A percentile compares a stretch with the other conserved stretches of the same genome.
Evolutionary conservation across 2,329 filamentous ascomycete species (phyloP).

Genomic region (Alternaria rosae): DNA sequence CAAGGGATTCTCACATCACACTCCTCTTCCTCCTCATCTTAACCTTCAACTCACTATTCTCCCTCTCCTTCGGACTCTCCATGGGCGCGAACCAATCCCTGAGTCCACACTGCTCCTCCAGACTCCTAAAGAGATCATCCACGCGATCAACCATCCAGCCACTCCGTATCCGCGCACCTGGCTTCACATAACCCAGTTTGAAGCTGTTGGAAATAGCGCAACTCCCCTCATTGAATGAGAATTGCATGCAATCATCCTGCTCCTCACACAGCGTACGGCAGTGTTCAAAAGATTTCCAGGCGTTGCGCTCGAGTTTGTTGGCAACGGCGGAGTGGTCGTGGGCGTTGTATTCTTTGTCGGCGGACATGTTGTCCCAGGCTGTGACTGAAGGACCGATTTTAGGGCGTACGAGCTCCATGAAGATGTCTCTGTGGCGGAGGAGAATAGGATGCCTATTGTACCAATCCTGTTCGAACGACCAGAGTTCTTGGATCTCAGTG

Average conservation of each 20-base stretch:
- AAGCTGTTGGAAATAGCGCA: slow-evolving; percentile 43
- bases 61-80: slow-evolving; percentile 21
- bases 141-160: slow-evolving; percentile 50
- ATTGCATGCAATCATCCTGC: slow-evolving; percentile 44
- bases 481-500: slow-evolving; percentile 47
- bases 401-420: slow-evolving; percentile 43
- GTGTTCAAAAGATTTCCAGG: slow-evolving; percentile 47
- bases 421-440: slow-evolving; percentile 49
- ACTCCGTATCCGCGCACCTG: slow-evolving; percentile 33
- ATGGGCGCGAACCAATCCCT: slow-evolving; percentile 45
- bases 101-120: slow-evolving; percentile 44
- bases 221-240: slow-evolving; percentile 43
- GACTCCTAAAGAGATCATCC: slow-evolving; percentile 39
- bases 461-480: slow-evolving; percentile 52
- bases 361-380: slow-evolving; percentile 49
- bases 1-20: background rate
- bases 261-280: slow-evolving; percentile 46
- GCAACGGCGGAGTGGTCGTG: slow-evolving; percentile 34
- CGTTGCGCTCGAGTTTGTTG: slow-evolving; percentile 39
- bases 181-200: slow-evolving; percentile 42
- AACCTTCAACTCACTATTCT: slow-evolving; percentile 26
- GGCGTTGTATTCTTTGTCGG: slow-evolving; percentile 46
- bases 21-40: slow-evolving; percentile 25
- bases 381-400: slow-evolving; percentile 33
- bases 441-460: slow-evolving; percentile 44